Conservation (phyloP, 768 basidiomycete species). For the Grammothele lineata region DNA sequence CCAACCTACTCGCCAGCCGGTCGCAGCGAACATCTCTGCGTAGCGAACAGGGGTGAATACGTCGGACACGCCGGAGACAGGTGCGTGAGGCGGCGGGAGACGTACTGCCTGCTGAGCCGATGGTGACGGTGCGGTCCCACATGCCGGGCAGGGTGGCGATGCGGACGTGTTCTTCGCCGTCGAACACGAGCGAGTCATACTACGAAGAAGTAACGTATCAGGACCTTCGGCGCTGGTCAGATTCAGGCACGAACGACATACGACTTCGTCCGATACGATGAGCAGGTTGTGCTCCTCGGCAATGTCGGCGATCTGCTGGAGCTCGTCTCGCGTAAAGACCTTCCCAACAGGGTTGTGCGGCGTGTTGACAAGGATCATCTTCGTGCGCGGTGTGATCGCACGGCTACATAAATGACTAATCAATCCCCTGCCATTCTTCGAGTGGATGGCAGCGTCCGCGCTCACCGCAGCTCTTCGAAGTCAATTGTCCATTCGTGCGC, state of each 20-base stretch:
- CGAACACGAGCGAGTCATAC: slow-evolving; percentile 94
- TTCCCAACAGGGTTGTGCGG: slow-evolving; percentile 99
- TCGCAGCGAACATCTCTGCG: slow-evolving; percentile 95
- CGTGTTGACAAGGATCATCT: slow-evolving; percentile 94
- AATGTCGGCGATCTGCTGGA: slow-evolving; percentile 79
- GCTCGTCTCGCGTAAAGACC: slow-evolving; percentile 81
- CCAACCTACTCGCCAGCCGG: slow-evolving; percentile 98
- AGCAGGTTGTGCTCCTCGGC: slow-evolving; percentile 91
- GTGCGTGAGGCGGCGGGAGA: background rate
- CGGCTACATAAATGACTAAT: too few relatives aligned
- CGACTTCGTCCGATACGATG: slow-evolving; percentile 93
- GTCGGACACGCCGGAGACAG: background rate
- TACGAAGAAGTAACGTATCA: slow-evolving; percentile 30
- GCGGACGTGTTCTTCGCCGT: slow-evolving; percentile 83
- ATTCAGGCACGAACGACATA: background rate
- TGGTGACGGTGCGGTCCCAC: slow-evolving; percentile 98
- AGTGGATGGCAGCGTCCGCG: too few relatives aligned
- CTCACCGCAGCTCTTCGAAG: slow-evolving; percentile 79
- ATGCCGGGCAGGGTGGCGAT: slow-evolving; percentile 95
- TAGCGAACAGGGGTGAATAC: slow-evolving; percentile 24
- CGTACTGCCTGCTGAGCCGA: slow-evolving; percentile 91
- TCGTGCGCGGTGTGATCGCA: slow-evolving; percentile 84
- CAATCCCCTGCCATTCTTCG: too few relatives aligned
- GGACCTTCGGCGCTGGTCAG: background rate
- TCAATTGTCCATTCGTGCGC: slow-evolving; percentile 86